Conservation (phyloP, 108 stramenopile genomes). For the Conticribra weissflogii region DNA sequence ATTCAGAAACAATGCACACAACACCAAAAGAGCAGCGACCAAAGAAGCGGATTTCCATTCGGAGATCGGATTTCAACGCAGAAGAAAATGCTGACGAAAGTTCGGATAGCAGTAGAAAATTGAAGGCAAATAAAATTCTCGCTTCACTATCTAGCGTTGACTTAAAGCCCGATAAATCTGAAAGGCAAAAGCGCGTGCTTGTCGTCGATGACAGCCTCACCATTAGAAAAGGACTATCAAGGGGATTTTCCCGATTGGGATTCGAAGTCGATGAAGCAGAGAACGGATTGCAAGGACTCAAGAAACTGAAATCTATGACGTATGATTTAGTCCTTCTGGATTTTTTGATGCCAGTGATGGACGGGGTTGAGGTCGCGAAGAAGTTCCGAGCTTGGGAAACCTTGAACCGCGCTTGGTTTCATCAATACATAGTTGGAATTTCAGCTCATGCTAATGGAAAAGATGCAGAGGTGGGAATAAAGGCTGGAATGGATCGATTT, state of each 20-base stretch:
- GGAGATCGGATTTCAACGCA: too few species aligned
- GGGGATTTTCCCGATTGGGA: slow-evolving; percentile 59
- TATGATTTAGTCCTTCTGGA: slow-evolving; percentile 79
- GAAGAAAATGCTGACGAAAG: too few species aligned
- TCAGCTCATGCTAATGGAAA: slow-evolving; percentile 66
- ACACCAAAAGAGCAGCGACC: too few species aligned
- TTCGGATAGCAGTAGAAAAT: too few species aligned
- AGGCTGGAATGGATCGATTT: slow-evolving; percentile 76
- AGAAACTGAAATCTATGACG: slow-evolving; percentile 39
- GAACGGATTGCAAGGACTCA: slow-evolving; percentile 77
- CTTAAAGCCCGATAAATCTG: neutral
- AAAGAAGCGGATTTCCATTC: too few species aligned
- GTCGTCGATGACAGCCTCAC: slow-evolving; percentile 73
- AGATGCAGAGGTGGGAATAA: slow-evolving; percentile 58
- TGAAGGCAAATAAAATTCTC: too few species aligned
- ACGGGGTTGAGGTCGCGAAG: slow-evolving; percentile 79
- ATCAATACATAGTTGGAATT: slow-evolving; percentile 67
- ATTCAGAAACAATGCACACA: too few species aligned
- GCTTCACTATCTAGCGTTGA: neutral
- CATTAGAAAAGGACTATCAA: slow-evolving; percentile 65
- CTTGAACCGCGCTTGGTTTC: slow-evolving; percentile 50
- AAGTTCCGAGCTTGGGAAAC: slow-evolving; percentile 73
- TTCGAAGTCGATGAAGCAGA: slow-evolving; percentile 65
- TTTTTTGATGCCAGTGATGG: slow-evolving; percentile 87
- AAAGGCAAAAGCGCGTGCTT: slow-evolving; percentile 41